Base-by-base conservation (phyloP, 2,329 filamentous ascomycete species). In the Monilinia aucupariae region DNA sequence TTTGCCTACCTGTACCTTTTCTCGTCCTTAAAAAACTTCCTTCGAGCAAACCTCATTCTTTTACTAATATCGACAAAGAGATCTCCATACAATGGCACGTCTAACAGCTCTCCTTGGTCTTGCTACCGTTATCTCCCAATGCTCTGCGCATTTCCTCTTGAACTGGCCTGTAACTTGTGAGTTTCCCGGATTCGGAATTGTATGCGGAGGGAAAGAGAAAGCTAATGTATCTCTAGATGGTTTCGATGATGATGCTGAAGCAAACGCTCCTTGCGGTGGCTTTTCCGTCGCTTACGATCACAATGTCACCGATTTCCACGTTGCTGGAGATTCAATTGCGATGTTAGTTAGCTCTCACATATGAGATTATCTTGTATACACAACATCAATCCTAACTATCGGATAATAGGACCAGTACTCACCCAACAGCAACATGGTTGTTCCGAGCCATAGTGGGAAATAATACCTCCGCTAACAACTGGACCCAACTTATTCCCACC, bases 261-360 rank as follows among this genome's bases (percentile, higher is more conserved):
- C 63, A 68, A 74, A 72, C 6, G 76, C 70, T 0, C 85, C 84
- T 32, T 87, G 84, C 72, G 85, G 85, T 65, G 81, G 82, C 66
- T 79, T 79, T 71, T 74, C 75, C 0, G 75, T 81, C 39, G 75
- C 81, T 66, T 78, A 82, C 60, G 53, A 68, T 61, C 75, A 75
- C 68, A 80, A 85, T 67, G 75, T 80, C 63, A 75, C 86, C 41
- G 76, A 84, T 68, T 85, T 85, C 73, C 79, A 85, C 70, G 80
- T 85, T 64, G 82, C 75, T 67, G 84, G 84, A 66, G 81, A 85
- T 68, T 75, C 79, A 62, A 75, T 87, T 49, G 77, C 78, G 32
- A 64, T 63, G 66, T 67, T 47, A 37, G 65, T 62, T n/a, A 4
- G 39, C 6, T 5, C 15, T 4, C 10, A 8, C 9, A 32, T 7